Evolutionary conservation across 2,329 filamentous ascomycete species (phyloP).

Genomic region (Clonostachys rosea): DNA sequence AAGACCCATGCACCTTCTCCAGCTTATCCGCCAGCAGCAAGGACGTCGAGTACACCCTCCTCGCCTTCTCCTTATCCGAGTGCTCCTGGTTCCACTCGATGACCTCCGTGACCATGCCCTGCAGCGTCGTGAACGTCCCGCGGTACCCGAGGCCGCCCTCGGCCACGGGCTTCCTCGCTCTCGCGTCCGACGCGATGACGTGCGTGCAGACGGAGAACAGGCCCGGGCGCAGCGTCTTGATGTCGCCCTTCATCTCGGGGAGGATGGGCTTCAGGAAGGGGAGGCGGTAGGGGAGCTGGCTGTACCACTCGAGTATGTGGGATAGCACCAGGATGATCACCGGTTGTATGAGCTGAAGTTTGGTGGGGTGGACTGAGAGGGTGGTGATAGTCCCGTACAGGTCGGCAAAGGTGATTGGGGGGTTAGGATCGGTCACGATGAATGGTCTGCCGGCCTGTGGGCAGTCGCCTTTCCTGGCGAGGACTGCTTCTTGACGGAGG

Average conservation of each 20-base stretch:
- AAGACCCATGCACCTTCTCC: too few relatives aligned
- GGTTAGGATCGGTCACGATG: slow-evolving; percentile 43
- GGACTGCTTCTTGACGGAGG: slow-evolving; percentile 45
- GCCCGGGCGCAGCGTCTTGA: slow-evolving; percentile 27
- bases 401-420: slow-evolving; percentile 32
- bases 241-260: slow-evolving; percentile 12
- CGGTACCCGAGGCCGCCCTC: slow-evolving; percentile 36
- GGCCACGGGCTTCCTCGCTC: slow-evolving; percentile 25
- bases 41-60: too few relatives aligned
- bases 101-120: slow-evolving; percentile 33
- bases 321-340: slow-evolving; percentile 20
- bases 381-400: slow-evolving; percentile 28
- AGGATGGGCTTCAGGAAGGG: slow-evolving; percentile 8
- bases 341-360: slow-evolving; percentile 7
- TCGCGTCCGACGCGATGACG: slow-evolving; percentile 26
- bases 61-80: too few relatives aligned
- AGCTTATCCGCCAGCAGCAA: too few relatives aligned
- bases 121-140: slow-evolving; percentile 26
- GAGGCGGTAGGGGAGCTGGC: slow-evolving; percentile 6
- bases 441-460: slow-evolving; percentile 37
- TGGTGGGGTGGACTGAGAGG: slow-evolving; percentile 16
- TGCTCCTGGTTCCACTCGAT: slow-evolving; percentile 27
- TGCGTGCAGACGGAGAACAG: slow-evolving; percentile 16
- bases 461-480: slow-evolving; percentile 29
- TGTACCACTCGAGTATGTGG: slow-evolving; percentile 16